Evolutionary conservation across 768 basidiomycete genomes (phyloP), one percentile per base, ranked within the genome.

Genomic region (Collybia sp.): DNA sequence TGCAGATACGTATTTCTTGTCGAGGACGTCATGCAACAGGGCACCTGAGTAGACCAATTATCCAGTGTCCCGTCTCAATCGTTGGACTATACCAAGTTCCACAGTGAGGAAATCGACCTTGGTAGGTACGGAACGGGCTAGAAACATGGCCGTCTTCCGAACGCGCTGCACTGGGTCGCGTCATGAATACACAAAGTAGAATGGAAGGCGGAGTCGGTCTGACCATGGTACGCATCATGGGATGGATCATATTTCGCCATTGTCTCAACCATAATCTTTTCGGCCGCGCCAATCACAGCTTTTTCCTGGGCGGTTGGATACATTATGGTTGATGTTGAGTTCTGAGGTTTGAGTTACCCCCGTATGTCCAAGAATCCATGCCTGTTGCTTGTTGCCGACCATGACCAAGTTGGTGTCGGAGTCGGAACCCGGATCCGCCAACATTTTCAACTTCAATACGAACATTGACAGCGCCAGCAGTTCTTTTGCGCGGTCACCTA

Each of bases 11-110:
- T 92, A 90, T 70, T 92, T 91, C 68, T 86, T 88, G 75, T 91
- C 88, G 30, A 89, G 69, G 35, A 93, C 75, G 62, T 95, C 92
- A 57, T 94, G 93, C 38, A 94, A 77, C 33, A 95, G 76, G n/a
- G 93, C 86, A 25, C 87, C 85, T 78, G 25, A 50, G 31, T 33
- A 32, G 47, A 40, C 19, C 35, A 34, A 30, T n/a, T 49, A 40
- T 15, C 31, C 31, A n/a, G 41, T 25, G 30, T 37, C 17, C n/a
- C 30, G 15, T 11, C 39, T 30, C 15, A 13, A 40, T 17, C 19
- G 1, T 11, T 18, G 19, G 18, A 20, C 5, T 12, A 25, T 40
- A 57, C 76, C 75, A 40, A 94, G 69, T 62, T 94, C 92, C 17
- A 94, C 77, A 5, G 81, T 76, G 16, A 93, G 66, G 1, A 93